Base-by-base conservation (phyloP, 192 early-diverging fungal genomes). In the Pilaira anomala region DNA sequence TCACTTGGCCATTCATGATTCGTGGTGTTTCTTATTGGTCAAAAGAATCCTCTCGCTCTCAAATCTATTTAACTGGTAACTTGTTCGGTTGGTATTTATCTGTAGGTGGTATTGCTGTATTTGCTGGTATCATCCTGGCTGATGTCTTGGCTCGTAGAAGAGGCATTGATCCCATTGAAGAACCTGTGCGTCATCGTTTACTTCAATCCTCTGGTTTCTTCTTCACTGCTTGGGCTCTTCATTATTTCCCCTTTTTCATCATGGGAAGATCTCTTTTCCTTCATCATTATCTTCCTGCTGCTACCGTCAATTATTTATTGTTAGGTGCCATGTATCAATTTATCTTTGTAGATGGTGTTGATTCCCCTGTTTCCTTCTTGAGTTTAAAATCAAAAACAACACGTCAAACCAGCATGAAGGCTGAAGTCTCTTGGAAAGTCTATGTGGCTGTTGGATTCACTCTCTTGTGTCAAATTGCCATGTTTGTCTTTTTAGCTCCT, bases 1-100 rank as follows among this genome's bases (percentile, higher is more conserved):
- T 85, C 52, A 82, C 91, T 39, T 98, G 96, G 96, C 94, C 93
- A 40, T 88, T 97, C 75, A 80, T 96, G 33, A 61, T 83, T 44
- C 83, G 85, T 44, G 94, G 94, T 16, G 94, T 98, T 60, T 93
- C 93, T 26, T 96, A 96, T 73, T 96, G 96, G 86, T 93, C 95
- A 14, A 84, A 83, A 61, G 83, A 91, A 65, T 84, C 86, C 44
- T 85, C 86, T 16, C 60, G 76, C 9, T 75, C 88, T 22, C 90
- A 93, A 78, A 95, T 95, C 63, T 97, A 97, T 71, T 78, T 96
- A 57, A 73, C 95, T 14, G 94, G 95, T 29, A 96, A 98, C 75
- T 88, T 92, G 8, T 44, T 95, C 24, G 79, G 88, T 26, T 97
- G 93, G 93, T 93, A 90, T 88, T 62, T 90, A 42, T 78, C 85